These are phyloP conservation scores for Cyberlindnera galapagoensis DNA, from an alignment of 805 yeast genomes.

Conservation along the genomic window DNA sequence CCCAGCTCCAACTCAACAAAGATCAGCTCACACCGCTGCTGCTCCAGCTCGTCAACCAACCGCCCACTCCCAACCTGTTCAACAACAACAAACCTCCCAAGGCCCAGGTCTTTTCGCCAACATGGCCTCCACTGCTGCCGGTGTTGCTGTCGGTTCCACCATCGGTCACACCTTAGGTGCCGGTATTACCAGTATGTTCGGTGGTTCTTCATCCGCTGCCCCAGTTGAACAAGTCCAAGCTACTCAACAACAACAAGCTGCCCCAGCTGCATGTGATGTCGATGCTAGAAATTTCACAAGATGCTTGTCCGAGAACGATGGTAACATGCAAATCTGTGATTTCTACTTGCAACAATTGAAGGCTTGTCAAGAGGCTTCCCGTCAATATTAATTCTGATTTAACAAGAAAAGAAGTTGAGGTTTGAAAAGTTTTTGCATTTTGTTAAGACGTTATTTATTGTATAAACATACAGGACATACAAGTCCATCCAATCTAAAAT, in stretches of 20 bases:
- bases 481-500: no score
- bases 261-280: constrained; percentile 64
- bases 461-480: no score
- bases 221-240: constrained; percentile 37
- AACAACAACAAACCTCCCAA: constrained; percentile 44
- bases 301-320: constrained; percentile 89
- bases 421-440: no score
- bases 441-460: no score
- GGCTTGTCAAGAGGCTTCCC: constrained; percentile 94
- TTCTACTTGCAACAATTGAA: constrained; percentile 95
- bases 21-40: constrained; percentile 77
- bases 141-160: constrained; percentile 98
- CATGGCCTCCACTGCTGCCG: constrained; percentile 99
- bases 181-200: constrained; percentile 84
- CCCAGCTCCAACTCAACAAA: constrained; percentile 41
- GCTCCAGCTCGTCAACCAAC: constrained; percentile 29
- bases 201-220: constrained; percentile 54
- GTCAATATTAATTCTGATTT: constrained; percentile 52
- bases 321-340: constrained; percentile 96
- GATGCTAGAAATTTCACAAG: constrained; percentile 94
- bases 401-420: no score
- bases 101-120: constrained; percentile 90
- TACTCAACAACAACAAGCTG: constrained; percentile 32
- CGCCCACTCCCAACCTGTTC: constrained; percentile 39
- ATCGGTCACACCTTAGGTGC: constrained; percentile 96